Evolutionary conservation across 352 stramenopile species (phyloP).

Genomic region (Pythium inflatum): DNA sequence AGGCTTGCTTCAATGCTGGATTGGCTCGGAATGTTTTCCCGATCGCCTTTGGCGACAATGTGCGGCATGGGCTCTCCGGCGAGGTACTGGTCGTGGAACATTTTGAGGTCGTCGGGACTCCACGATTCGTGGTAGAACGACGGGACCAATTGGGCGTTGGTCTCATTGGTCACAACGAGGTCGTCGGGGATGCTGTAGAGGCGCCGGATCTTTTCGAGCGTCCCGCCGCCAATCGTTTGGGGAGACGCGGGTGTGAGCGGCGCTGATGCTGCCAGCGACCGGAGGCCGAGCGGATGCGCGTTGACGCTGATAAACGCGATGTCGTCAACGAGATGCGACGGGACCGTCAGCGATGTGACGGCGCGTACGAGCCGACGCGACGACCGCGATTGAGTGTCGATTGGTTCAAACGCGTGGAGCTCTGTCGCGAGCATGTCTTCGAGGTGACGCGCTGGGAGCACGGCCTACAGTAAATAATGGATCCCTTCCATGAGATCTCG

Average conservation of each 20-base stretch:
- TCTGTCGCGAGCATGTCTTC: constrained; percentile 57
- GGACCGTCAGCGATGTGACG: constrained; percentile 37
- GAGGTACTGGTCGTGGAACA: constrained; percentile 63
- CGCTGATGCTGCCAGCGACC: constrained; percentile 42
- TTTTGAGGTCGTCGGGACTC: constrained; percentile 52
- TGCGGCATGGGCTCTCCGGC: constrained; percentile 47
- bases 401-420: constrained; percentile 49
- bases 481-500: no score
- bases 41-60: constrained; percentile 60
- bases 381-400: neutral
- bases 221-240: neutral
- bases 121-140: constrained; percentile 84
- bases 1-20: constrained; percentile 81
- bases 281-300: constrained; percentile 60
- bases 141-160: constrained; percentile 63
- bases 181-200: constrained; percentile 71
- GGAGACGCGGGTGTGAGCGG: neutral
- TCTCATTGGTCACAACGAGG: constrained; percentile 67
- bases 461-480: no score
- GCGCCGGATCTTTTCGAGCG: constrained; percentile 51
- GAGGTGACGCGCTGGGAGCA: constrained; percentile 48
- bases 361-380: constrained; percentile 50
- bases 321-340: constrained; percentile 40
- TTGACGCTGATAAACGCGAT: constrained; percentile 78
- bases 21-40: constrained; percentile 43